Evolutionary conservation across 257 asterid genomes (phyloP), one percentile per base, ranked within the genome.

Genomic region (Rhazya stricta): DNA sequence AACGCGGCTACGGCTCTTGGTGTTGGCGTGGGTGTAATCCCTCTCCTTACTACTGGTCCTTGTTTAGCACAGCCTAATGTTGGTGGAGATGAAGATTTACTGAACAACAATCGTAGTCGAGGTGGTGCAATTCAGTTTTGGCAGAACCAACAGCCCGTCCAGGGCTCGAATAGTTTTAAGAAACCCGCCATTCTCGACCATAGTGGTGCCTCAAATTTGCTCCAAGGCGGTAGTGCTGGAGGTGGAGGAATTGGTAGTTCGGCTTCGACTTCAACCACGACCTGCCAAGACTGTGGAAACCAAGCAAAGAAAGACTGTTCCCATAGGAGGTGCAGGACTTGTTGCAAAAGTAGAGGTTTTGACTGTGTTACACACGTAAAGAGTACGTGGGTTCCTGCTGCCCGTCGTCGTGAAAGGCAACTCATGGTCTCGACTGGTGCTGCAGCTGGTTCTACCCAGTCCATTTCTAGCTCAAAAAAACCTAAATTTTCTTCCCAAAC

Each of bases 401-500:
- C 75, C 13, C 90, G 96, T 74, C 90, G 97, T 80, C 93, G 96
- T 34, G 97, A 91, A 74, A 81, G 95, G 13, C 95, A 85, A 78
- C 81, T 79, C 21, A 74, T 83, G 82, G 76, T 62, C 27, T 76
- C 71, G 0, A 79, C 70, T 69, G 45, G 77, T 2, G 79, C 86
- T 34, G 70, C 92, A 1, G 89, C 86, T 13, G 91, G 87, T 0
- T 86, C 90, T 3, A 88, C 93, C 1, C 91, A 85, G 19, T 88
- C 97, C 5, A 86, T 84, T 3, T 88, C 92, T 3, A 80, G 95
- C 43, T 63, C 87, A 27, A 91, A 89, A 76, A 91, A 89, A 77
- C 89, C 95, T 37, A 79, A 90, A n/a, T 85, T 91, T 36, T 81
- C 87, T 21, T 86, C 96, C 4, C 91, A 85, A 54, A 84, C 96